Evolutionary conservation across 768 basidiomycete genomes (phyloP).

Genomic region (Boletus insuetus): DNA sequence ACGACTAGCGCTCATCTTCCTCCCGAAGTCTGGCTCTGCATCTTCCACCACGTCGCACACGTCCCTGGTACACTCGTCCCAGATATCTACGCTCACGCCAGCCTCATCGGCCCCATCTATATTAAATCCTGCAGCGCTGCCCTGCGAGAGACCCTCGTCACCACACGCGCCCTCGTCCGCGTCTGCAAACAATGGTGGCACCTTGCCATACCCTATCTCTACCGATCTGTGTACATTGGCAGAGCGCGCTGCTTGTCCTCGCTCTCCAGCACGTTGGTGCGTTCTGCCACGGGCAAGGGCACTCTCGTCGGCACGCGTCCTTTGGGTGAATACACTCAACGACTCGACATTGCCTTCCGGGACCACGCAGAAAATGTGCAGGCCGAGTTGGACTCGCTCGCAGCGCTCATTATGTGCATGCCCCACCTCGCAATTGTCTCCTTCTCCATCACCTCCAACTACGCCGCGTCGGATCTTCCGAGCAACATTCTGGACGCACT

Average conservation of each 20-base stretch:
- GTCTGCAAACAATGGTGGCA: constrained; percentile 31
- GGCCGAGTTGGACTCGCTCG: constrained; percentile 5
- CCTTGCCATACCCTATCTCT: constrained; percentile 23
- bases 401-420: constrained; percentile 15
- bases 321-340: constrained; percentile 22
- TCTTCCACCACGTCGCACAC: constrained; percentile 23
- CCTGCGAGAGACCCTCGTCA: constrained; percentile 22
- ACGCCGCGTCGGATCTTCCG: neutral
- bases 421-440: constrained; percentile 21
- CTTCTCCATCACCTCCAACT: constrained; percentile 1
- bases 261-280: constrained; percentile 13
- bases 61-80: constrained; percentile 21
- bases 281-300: constrained; percentile 9
- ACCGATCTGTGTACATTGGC: constrained; percentile 23
- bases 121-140: neutral
- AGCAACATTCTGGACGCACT: constrained; percentile 16
- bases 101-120: constrained; percentile 6
- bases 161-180: constrained; percentile 25
- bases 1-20: neutral
- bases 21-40: constrained; percentile 20
- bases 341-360: constrained; percentile 27
- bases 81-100: constrained; percentile 21
- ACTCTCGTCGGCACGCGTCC: constrained; percentile 8
- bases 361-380: constrained; percentile 1
- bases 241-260: constrained; percentile 17